Base-by-base conservation (phyloP, 257 asterid species). In the Thymus mandschuricus region DNA sequence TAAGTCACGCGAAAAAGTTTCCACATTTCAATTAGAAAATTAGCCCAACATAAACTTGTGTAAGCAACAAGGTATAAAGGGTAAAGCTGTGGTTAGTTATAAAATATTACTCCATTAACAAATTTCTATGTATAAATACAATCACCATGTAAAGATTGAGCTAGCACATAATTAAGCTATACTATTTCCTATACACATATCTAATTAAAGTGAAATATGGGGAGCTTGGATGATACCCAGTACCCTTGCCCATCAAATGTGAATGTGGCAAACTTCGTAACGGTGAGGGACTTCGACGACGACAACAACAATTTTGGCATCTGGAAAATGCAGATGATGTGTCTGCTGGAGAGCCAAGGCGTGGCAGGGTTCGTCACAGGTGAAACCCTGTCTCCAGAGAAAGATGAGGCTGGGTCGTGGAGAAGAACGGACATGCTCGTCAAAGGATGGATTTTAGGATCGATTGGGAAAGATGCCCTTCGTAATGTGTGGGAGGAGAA, bases 361-460 rank as follows among this genome's bases (percentile, higher is more conserved):
- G 38, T 56, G 61, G 6, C 30, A 13, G 61, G 61, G 3, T 56
- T 60, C 30, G 46, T 60, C 30, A 3, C 35, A 46, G 65, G 65
- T 1, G 11, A 34, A 1, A 34, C 10, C 2, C 15, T 3, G 13
- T 40, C 61, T 10, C 64, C 64, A 27, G 3, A 31, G 27, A 4
- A 58, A 2, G 10, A 33, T 0, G 63, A 52, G 34, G 12, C 5
- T 0, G 34, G 30, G 10, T 33, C 7, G 67, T 61, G 67, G 67
- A n/a, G 67, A 61, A 38, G 67, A 38, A 61, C 34, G 8, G 67
- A 61, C 51, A 6, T 7, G 3, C 67, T 61, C 35, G 50, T 61
- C 34, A n/a, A 61, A 4, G 50, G 67, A n/a, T 61, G 67, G 67
- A 61, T 61, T 61, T 61, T 61, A 2, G 67, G 50, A 8, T 35